Evolutionary conservation across 805 yeast species (phyloP).

Genomic region (Geotrichum ghanense): DNA sequence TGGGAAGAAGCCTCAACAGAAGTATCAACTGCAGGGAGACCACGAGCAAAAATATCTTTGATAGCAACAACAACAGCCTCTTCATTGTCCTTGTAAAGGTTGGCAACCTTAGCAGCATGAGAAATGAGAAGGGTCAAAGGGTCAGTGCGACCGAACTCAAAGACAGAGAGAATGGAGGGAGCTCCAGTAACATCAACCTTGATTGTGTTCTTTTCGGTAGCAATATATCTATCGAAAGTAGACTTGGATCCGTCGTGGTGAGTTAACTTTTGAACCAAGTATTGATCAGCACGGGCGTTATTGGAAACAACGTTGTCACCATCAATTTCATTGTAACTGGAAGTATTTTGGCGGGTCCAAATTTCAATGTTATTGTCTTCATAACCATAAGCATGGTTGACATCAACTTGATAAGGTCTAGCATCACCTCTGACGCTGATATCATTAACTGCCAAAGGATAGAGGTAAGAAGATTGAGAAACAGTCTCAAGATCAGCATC

Average conservation of each 20-base stretch:
- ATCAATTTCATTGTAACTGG: not conserved
- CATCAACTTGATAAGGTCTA: constrained; percentile 1
- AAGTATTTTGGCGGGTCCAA: constrained; percentile 1
- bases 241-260: not conserved
- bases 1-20: not conserved
- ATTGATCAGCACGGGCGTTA: not conserved
- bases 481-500: constrained; percentile 1
- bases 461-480: not conserved
- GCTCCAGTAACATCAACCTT: constrained; percentile 1
- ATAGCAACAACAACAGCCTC: not conserved
- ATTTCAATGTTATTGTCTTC: not conserved
- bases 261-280: not conserved
- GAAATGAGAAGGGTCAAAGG: not conserved
- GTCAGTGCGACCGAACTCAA: not conserved
- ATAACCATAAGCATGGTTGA: not conserved
- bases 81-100: not conserved
- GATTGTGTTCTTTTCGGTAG: not conserved
- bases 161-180: not conserved
- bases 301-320: not conserved
- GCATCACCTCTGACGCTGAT: not conserved
- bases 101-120: constrained; percentile 1
- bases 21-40: not conserved
- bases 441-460: not conserved
- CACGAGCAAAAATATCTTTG: not conserved
- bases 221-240: not conserved